These are phyloP conservation scores for Colletotrichum lini DNA, from an alignment of 2,329 filamentous ascomycete species.

Conservation along the genomic window DNA sequence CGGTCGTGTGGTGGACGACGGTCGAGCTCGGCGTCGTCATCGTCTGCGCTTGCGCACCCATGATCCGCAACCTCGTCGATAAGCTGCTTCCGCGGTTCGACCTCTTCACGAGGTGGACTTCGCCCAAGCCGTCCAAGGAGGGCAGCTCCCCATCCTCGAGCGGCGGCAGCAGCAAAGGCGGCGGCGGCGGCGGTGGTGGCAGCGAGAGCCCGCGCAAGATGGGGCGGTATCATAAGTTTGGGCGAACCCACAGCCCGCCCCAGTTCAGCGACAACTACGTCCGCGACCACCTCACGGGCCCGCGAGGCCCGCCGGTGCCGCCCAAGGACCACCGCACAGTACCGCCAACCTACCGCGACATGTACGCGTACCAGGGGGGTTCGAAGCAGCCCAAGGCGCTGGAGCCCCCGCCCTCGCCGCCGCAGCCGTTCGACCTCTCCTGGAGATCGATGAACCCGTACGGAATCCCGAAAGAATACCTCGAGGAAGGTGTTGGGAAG, in stretches of 20 bases:
- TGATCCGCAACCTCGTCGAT: slow-evolving; percentile 42
- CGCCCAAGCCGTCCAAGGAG: slow-evolving; percentile 14
- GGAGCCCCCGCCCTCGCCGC: not conserved
- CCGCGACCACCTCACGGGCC: slow-evolving; percentile 14
- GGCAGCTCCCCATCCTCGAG: slow-evolving; percentile 15
- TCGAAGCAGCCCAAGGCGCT: slow-evolving; percentile 5
- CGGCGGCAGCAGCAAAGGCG: too few species aligned
- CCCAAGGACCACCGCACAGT: not conserved
- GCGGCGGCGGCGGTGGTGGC: not conserved
- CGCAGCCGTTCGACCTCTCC: slow-evolving; percentile 29
- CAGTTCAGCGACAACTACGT: slow-evolving; percentile 40
- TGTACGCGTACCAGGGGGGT: slow-evolving; percentile 15
- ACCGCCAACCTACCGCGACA: slow-evolving; percentile 6
- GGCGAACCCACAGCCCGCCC: slow-evolving; percentile 13
- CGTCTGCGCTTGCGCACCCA: slow-evolving; percentile 47
- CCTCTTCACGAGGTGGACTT: slow-evolving; percentile 16
- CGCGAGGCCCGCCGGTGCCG: not conserved
- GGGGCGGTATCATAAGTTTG: slow-evolving; percentile 25
- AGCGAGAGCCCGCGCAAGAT: slow-evolving; percentile 12
- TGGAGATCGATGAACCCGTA: slow-evolving; percentile 36
- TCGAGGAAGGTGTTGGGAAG: slow-evolving; percentile 19
- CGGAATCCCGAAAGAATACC: slow-evolving; percentile 12
- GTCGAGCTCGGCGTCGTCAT: slow-evolving; percentile 46
- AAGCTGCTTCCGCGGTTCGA: slow-evolving; percentile 21
- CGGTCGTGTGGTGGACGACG: slow-evolving; percentile 47